Conservation (phyloP, 257 asterid genomes). For the Capsicum pubescens region DNA sequence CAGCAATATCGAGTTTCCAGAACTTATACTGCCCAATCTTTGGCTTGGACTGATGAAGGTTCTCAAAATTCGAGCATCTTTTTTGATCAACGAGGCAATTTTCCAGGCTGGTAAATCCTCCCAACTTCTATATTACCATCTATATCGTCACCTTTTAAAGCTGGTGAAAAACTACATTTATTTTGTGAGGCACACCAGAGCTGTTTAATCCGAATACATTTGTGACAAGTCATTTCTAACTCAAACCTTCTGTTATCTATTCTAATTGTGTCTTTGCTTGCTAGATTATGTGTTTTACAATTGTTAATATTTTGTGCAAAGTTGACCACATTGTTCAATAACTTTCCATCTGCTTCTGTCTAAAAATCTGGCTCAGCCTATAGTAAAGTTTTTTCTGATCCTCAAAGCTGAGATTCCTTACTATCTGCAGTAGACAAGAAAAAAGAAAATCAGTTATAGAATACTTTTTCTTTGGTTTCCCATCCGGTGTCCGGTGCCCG, state of each 20-base stretch:
- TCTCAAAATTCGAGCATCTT: not conserved
- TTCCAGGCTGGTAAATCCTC: not conserved
- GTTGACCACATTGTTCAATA: constrained; percentile 31
- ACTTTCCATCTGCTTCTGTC: constrained; percentile 63
- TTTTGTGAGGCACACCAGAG: not conserved
- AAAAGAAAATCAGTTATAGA: no score
- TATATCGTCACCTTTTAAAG: not conserved
- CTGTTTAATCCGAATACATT: not conserved
- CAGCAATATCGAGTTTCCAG: not conserved
- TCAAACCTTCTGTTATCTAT: constrained; percentile 3
- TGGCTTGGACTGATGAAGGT: not conserved
- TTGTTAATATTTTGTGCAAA: not conserved
- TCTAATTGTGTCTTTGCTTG: not conserved
- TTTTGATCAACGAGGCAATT: not conserved
- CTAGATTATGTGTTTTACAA: not conserved
- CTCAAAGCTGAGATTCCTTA: constrained; percentile 76
- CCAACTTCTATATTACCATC: not conserved
- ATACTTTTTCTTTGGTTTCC: no score
- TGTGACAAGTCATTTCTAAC: not conserved
- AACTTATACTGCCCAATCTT: not conserved
- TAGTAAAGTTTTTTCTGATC: constrained; percentile 59
- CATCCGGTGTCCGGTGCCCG: no score
- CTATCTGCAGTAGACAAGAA: constrained; percentile 46
- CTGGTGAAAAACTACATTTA: not conserved
- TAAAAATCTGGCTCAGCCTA: constrained; percentile 66